phyloP scores from a whole-genome alignment of 2,329 filamentous ascomycete species.

The Colletotrichum navitas region DNA sequence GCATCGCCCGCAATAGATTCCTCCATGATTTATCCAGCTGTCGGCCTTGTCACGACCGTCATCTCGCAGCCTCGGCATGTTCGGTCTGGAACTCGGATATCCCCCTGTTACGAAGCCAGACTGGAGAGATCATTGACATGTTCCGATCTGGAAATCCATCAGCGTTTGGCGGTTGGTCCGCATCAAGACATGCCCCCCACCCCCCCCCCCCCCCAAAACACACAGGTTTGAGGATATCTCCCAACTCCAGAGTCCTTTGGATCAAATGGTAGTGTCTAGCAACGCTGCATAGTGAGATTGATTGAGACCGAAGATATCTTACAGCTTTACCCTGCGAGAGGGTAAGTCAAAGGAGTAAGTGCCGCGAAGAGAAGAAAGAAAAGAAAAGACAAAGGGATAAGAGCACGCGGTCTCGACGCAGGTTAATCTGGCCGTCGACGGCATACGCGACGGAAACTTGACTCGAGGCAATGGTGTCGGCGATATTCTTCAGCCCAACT shows the following conservation, averaged over 20 bases:
- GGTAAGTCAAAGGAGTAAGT: not conserved
- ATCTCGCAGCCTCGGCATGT: not conserved
- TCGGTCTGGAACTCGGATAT: not conserved
- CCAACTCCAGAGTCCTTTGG: not conserved
- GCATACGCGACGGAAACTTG: conserved; percentile 1
- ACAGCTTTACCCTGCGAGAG: not conserved
- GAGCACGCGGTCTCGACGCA: not conserved
- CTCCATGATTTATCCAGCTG: conserved; percentile 33
- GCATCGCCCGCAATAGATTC: conserved; percentile 44
- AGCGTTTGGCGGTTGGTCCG: not conserved
- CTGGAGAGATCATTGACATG: not conserved
- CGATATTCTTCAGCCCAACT: not conserved
- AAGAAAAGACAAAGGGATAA: not conserved
- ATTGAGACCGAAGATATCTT: not conserved
- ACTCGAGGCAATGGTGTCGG: not conserved
- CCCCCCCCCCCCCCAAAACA: too few relatives aligned
- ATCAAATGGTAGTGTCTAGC: not conserved
- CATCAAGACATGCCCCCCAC: not conserved
- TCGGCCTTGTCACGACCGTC: not conserved
- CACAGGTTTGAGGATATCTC: not conserved
- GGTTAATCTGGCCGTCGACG: conserved; percentile 1
- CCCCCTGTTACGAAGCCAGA: not conserved
- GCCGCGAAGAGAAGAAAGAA: conserved; percentile 5
- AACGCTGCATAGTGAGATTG: not conserved
- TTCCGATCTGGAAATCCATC: not conserved